Evolutionary conservation across 805 yeast species (phyloP).

Genomic region (Nakazawaea populi): DNA sequence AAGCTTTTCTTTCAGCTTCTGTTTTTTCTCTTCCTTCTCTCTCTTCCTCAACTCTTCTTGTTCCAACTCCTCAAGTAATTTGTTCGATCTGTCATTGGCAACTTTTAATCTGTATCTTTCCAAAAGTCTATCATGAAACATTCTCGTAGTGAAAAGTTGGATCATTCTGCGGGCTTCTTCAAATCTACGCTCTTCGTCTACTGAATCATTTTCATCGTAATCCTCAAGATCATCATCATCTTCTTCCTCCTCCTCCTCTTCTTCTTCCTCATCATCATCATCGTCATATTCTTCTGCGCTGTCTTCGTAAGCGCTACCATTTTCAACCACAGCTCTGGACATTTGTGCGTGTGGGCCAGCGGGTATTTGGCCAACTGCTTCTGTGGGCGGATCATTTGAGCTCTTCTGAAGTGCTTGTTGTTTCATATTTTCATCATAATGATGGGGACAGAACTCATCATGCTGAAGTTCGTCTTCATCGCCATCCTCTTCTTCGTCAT

Average conservation of each 20-base stretch:
- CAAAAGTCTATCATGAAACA: conserved; percentile 68
- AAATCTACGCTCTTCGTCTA: conserved; percentile 35
- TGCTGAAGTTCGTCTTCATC: conserved; percentile 18
- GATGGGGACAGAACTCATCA: conserved; percentile 2
- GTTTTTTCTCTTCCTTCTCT: conserved; percentile 61
- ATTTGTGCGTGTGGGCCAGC: not conserved
- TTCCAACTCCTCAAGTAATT: conserved; percentile 61
- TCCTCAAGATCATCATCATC: conserved; percentile 16
- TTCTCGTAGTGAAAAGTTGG: conserved; percentile 71
- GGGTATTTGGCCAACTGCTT: conserved; percentile 11
- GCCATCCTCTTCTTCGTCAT: conserved; percentile 21
- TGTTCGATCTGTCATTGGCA: conserved; percentile 66
- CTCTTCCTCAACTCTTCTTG: conserved; percentile 61
- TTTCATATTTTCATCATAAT: not conserved
- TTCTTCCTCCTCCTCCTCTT: conserved; percentile 21
- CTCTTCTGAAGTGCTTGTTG: not conserved
- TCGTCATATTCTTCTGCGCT: conserved; percentile 22
- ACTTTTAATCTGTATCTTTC: conserved; percentile 74
- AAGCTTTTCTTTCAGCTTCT: conserved; percentile 59
- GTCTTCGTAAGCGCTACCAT: conserved; percentile 18
- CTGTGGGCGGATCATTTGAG: conserved; percentile 1
- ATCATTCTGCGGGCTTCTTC: conserved; percentile 78
- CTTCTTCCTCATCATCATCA: conserved; percentile 24
- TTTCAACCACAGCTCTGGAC: conserved; percentile 8
- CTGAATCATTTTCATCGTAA: conserved; percentile 17